phyloP scores from a whole-genome alignment of 1,284 basidiomycete genomes.

The Omphalotus olearius region DNA sequence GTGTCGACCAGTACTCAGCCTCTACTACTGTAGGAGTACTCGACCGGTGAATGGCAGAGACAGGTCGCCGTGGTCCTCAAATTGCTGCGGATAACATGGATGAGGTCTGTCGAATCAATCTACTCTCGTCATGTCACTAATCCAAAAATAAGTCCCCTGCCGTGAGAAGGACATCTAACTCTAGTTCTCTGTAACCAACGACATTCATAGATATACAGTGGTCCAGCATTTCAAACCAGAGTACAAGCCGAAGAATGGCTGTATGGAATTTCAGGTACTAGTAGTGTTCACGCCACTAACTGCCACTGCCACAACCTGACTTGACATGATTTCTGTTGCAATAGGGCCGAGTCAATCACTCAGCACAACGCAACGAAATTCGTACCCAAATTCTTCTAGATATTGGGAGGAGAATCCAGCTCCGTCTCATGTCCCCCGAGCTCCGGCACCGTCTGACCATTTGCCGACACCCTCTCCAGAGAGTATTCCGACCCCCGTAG shows the following conservation, averaged over 20 bases:
- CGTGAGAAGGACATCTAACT: too few species aligned
- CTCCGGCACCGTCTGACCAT: background rate
- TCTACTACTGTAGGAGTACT: too few species aligned
- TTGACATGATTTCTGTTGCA: background rate
- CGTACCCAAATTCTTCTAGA: slow-evolving; percentile 8
- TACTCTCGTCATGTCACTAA: too few species aligned
- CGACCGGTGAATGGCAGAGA: too few species aligned
- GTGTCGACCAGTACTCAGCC: too few species aligned
- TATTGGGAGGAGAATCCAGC: slow-evolving; percentile 7
- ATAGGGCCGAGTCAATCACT: background rate
- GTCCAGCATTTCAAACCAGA: background rate
- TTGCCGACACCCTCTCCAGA: background rate
- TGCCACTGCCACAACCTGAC: background rate
- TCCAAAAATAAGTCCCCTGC: too few species aligned
- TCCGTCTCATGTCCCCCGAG: background rate
- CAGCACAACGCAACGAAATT: background rate
- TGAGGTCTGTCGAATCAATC: slow-evolving; percentile 33
- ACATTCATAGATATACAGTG: too few species aligned
- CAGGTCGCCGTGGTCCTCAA: slow-evolving; percentile 41
- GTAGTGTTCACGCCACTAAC: too few species aligned
- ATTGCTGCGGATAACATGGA: slow-evolving; percentile 48
- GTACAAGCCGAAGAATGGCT: slow-evolving; percentile 9
- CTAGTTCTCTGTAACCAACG: too few species aligned
- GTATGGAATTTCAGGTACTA: too few species aligned
- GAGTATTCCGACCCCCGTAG: background rate